phyloP scores from a whole-genome alignment of 2,329 filamentous ascomycete species.

The Knufia fluminis region DNA sequence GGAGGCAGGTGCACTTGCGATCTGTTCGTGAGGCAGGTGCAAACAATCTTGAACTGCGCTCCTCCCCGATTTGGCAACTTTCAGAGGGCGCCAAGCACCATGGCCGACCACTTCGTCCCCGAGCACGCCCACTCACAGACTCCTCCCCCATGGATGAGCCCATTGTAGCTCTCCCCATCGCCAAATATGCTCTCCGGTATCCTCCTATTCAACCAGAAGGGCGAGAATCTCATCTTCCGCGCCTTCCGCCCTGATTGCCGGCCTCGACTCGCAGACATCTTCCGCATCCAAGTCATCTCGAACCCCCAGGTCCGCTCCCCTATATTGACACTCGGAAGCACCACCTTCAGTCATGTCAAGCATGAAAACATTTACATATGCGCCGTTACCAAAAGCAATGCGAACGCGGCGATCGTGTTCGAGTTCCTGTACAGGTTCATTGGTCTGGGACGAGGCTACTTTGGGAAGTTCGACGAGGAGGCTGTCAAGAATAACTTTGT shows the following conservation, averaged over 20 bases:
- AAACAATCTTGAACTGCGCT: not conserved
- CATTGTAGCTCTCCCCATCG: not conserved
- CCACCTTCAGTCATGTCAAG: slow-evolving; percentile 98
- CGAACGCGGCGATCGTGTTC: slow-evolving; percentile 94
- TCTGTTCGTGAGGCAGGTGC: not conserved
- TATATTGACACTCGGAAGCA: slow-evolving; percentile 92
- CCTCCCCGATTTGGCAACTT: not conserved
- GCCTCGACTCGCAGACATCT: slow-evolving; percentile 93
- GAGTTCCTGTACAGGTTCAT: slow-evolving; percentile 95
- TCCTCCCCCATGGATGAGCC: not conserved
- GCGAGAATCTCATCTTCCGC: slow-evolving; percentile 98
- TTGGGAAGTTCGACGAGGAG: slow-evolving; percentile 98
- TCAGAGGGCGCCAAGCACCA: slow-evolving; percentile 1
- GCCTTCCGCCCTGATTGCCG: slow-evolving; percentile 98
- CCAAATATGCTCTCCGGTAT: slow-evolving; percentile 81
- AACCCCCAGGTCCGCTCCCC: slow-evolving; percentile 96
- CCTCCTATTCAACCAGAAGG: slow-evolving; percentile 98
- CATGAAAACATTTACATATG: slow-evolving; percentile 99
- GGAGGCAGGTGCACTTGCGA: not conserved
- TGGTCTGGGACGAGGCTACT: slow-evolving; percentile 84
- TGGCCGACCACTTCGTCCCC: not conserved
- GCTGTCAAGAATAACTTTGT: slow-evolving; percentile 99
- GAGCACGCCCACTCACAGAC: not conserved
- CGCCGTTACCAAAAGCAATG: slow-evolving; percentile 96
- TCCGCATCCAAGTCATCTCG: slow-evolving; percentile 98